These are phyloP conservation scores for Taiozyma sp. DNA, from an alignment of 1,139 yeast genomes.

Conservation along the genomic window DNA sequence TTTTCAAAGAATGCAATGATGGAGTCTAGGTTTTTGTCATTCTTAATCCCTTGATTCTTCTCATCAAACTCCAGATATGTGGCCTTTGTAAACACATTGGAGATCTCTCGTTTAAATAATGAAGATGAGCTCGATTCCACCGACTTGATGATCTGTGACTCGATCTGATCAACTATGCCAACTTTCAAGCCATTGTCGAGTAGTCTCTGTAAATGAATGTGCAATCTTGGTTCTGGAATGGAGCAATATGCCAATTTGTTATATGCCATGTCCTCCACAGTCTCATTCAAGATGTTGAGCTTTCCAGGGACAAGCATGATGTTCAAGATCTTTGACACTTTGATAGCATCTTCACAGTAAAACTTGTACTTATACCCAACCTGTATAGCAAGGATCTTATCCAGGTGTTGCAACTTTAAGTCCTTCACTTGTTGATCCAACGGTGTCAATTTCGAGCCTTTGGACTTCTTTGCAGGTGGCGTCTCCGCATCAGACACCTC, in stretches of 20 bases:
- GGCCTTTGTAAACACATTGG: constrained; percentile 76
- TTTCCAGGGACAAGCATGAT: constrained; percentile 71
- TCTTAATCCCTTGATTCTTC: constrained; percentile 18
- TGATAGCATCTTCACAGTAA: constrained; percentile 77
- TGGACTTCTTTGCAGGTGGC: constrained; percentile 8
- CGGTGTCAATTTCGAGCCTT: constrained; percentile 49
- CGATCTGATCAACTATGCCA: constrained; percentile 83
- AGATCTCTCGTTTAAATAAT: constrained; percentile 62
- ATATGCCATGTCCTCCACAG: constrained; percentile 37
- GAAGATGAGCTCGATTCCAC: constrained; percentile 37
- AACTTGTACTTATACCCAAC: constrained; percentile 90
- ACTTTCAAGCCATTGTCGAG: constrained; percentile 64
- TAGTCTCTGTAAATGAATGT: constrained; percentile 66
- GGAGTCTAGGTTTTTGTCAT: constrained; percentile 20
- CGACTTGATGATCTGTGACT: constrained; percentile 69
- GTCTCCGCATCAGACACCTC: not conserved
- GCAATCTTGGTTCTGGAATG: constrained; percentile 72
- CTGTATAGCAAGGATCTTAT: constrained; percentile 71
- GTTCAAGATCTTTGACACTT: constrained; percentile 59
- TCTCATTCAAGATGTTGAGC: constrained; percentile 39
- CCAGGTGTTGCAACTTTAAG: constrained; percentile 52
- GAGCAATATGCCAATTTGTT: constrained; percentile 77
- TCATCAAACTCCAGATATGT: constrained; percentile 69
- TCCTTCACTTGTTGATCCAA: constrained; percentile 71
- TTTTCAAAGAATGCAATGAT: constrained; percentile 21